Conservation (phyloP, 306 rosid genomes). For the Cucurbita maxima region DNA sequence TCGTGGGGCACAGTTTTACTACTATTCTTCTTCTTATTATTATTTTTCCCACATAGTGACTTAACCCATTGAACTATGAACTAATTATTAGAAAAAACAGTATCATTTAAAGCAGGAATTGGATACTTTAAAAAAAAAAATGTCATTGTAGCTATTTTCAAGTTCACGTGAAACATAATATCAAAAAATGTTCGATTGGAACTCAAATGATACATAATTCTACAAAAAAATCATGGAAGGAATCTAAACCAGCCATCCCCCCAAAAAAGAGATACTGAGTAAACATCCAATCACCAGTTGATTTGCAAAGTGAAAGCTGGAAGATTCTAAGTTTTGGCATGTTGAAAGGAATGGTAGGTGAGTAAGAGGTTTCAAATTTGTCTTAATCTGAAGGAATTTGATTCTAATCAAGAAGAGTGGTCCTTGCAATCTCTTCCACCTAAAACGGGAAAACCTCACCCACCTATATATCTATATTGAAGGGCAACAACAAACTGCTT, state of each 20-base stretch:
- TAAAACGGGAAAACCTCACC: not conserved
- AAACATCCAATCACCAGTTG: not conserved
- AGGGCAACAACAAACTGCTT: not conserved
- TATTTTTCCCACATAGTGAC: not conserved
- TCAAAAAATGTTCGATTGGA: not conserved
- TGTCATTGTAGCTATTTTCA: not conserved
- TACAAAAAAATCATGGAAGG: not conserved
- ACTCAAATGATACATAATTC: not conserved
- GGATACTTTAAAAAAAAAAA: not conserved
- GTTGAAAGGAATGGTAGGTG: constrained; percentile 4
- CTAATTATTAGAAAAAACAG: not conserved
- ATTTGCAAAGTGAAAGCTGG: not conserved
- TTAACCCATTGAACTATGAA: not conserved
- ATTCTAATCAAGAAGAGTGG: not conserved
- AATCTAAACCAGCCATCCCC: not conserved
- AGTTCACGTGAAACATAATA: too few relatives aligned
- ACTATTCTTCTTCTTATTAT: not conserved
- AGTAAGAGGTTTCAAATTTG: not conserved
- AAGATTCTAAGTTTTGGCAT: not conserved
- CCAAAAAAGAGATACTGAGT: not conserved
- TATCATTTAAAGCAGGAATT: too few relatives aligned
- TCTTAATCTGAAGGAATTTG: not conserved
- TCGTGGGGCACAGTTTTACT: not conserved
- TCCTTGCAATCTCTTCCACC: not conserved
- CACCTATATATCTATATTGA: not conserved